Percentiles rank a stretch among this genome's conserved stretches.
Conservation (phyloP, 352 stramenopile genomes). For the Globisporangium cederbergense region DNA sequence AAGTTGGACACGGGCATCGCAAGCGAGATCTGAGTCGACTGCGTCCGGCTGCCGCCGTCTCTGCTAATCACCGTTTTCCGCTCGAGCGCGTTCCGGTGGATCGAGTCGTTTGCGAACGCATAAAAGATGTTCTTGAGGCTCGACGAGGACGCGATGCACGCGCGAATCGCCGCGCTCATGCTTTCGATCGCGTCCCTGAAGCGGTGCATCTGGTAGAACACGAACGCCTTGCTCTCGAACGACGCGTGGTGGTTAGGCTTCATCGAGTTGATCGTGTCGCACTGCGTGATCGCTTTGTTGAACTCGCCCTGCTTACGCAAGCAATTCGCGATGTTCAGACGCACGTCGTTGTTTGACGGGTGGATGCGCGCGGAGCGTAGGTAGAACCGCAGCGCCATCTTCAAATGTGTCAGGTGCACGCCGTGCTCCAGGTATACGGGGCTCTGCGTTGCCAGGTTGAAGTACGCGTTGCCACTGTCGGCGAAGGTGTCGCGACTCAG, state of each 20-base stretch:
- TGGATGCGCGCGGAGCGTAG: slow-evolving; percentile 55
- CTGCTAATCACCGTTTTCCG: slow-evolving; percentile 41
- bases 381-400: slow-evolving; percentile 66
- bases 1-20: slow-evolving; percentile 3
- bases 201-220: slow-evolving; percentile 44
- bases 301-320: slow-evolving; percentile 48
- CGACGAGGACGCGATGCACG: slow-evolving; percentile 54
- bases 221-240: slow-evolving; percentile 60
- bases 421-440: slow-evolving; percentile 33
- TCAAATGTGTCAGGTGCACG: slow-evolving; percentile 36
- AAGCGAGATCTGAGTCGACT: slow-evolving; percentile 3
- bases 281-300: slow-evolving; percentile 45
- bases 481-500: slow-evolving; percentile 60
- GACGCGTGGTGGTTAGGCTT: slow-evolving; percentile 46
- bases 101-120: slow-evolving; percentile 44
- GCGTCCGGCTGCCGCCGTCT: not conserved
- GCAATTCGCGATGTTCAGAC: slow-evolving; percentile 69
- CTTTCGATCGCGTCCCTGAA: slow-evolving; percentile 42
- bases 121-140: slow-evolving; percentile 65
- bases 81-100: slow-evolving; percentile 56
- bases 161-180: slow-evolving; percentile 55
- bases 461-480: slow-evolving; percentile 76
- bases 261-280: slow-evolving; percentile 36
- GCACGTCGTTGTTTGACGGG: slow-evolving; percentile 52
- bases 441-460: slow-evolving; percentile 50